Conservation (phyloP, 345 rosid genomes). For the Citrus australasica region DNA sequence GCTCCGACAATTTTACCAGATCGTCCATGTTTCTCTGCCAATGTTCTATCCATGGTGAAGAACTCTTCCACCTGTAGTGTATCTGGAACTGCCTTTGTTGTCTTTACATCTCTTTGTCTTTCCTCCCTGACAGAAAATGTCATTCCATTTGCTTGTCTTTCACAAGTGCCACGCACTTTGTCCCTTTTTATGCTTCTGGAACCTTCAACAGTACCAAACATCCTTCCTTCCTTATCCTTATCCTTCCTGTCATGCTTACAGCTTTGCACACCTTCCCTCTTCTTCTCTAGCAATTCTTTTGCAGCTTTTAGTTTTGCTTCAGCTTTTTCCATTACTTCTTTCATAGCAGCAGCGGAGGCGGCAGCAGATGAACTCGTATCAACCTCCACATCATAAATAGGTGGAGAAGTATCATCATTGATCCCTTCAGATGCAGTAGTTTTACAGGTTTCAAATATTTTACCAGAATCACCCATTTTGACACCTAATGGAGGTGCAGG, state of each 20-base stretch:
- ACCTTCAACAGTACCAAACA: slow-evolving; percentile 11
- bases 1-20: slow-evolving; percentile 39
- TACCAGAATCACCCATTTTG: slow-evolving; percentile 30
- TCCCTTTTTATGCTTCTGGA: slow-evolving; percentile 16
- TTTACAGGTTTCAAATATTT: slow-evolving; percentile 32
- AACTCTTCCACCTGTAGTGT: slow-evolving; percentile 23
- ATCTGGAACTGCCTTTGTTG: slow-evolving; percentile 23
- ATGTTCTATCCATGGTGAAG: slow-evolving; percentile 19
- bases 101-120: slow-evolving; percentile 15
- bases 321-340: slow-evolving; percentile 80
- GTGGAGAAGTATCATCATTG: slow-evolving; percentile 49
- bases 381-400: slow-evolving; percentile 87
- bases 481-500: slow-evolving; percentile 56
- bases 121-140: slow-evolving; percentile 27
- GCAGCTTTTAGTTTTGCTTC: slow-evolving; percentile 70
- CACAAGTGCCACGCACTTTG: slow-evolving; percentile 9
- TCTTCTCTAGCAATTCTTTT: slow-evolving; percentile 65
- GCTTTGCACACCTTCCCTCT: slow-evolving; percentile 42
- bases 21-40: slow-evolving; percentile 32
- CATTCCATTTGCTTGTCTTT: slow-evolving; percentile 25
- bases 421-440: slow-evolving; percentile 40
- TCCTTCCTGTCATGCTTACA: slow-evolving; percentile 28
- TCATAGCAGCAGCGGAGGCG: slow-evolving; percentile 66
- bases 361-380: slow-evolving; percentile 83
- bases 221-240: slow-evolving; percentile 34